A percentile compares a stretch with the other conserved stretches of the same genome.
These are phyloP conservation scores for Stramenopiles sp. DNA, from an alignment of 352 stramenopile species.

Conservation along the genomic window DNA sequence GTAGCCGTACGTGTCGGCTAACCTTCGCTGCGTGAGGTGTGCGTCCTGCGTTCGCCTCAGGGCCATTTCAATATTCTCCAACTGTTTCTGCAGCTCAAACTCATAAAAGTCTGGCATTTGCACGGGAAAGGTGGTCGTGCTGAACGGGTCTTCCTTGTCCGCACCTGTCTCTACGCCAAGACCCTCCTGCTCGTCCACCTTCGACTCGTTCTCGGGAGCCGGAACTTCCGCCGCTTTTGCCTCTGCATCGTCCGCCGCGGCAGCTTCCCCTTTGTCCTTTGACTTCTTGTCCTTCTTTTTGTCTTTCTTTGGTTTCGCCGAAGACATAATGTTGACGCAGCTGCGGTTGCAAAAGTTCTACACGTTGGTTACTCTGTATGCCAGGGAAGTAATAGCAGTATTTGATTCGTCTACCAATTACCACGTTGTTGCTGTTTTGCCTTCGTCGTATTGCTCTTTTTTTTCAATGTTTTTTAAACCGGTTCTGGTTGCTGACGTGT, in stretches of 20 bases:
- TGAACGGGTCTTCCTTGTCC: not conserved
- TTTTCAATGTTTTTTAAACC: no score
- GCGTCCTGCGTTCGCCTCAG: not conserved
- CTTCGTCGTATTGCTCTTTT: no score
- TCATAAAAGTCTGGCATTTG: conserved; percentile 1
- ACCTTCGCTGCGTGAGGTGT: not conserved
- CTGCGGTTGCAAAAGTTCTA: no score
- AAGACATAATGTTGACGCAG: no score
- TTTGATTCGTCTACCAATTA: no score
- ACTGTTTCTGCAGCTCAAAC: conserved; percentile 1
- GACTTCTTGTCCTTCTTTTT: not conserved
- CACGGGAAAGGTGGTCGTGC: not conserved
- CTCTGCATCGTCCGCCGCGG: not conserved
- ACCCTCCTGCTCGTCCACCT: not conserved
- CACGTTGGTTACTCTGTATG: no score
- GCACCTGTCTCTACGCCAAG: not conserved
- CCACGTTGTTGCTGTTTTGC: no score
- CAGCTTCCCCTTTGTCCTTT: not conserved
- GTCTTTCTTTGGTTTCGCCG: no score
- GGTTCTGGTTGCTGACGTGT: no score
- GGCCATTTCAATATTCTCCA: conserved; percentile 3
- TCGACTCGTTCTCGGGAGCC: not conserved
- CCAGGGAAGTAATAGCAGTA: no score
- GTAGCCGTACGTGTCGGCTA: not conserved
- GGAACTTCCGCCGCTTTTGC: no score